Evolutionary conservation across 2,329 filamentous ascomycete genomes (phyloP), one percentile per base, ranked within the genome.

Genomic region (Trichophyton schoenleinii): DNA sequence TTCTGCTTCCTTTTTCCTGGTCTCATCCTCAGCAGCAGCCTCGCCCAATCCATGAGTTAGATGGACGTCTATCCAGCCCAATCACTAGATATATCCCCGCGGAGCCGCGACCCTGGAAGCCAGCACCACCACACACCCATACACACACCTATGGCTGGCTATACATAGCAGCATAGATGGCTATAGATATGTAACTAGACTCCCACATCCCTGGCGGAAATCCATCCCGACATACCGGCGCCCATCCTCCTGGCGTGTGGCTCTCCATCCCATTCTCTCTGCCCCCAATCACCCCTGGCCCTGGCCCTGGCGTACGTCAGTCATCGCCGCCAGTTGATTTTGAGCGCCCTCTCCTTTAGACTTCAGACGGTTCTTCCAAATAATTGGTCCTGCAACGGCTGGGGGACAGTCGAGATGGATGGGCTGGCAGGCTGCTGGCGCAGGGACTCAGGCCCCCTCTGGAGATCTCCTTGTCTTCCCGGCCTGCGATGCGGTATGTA

Each of bases 221-320:
- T 55, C 52, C 52, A 25, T 55, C 52, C 52, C 28, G 52, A 28
- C 52, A 55, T 28, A 55, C 52, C 52, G 52, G 52, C 52, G 52
- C 52, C 52, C 28, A n/a, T 44, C 41, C 7, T 44, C 15, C 41
- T 44, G 41, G 41, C 41, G 15, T 44, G 34, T 38, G 34, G 34
- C 34, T 38, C 8, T 38, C 34, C 34, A 13, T 38, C 34, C 34
- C 34, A 38, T 13, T 8, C 34, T 6, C 5, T 7, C 34, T 22
- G 22, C 3, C 22, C 34, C 34, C 34, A 9, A 38, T 38, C 34
- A 38, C 34, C n/a, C 41, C n/a, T 44, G n/a, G 28, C 11, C 52
- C 31, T 55, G 13, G 52, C 15, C 28, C 52, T 20, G 52, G 28
- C 52, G 52, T 55, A 55, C 52, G 52, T 55, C 52, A 55, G 52